Evolutionary conservation across 306 rosid species (phyloP).

Genomic region (Carpinus fangiana): DNA sequence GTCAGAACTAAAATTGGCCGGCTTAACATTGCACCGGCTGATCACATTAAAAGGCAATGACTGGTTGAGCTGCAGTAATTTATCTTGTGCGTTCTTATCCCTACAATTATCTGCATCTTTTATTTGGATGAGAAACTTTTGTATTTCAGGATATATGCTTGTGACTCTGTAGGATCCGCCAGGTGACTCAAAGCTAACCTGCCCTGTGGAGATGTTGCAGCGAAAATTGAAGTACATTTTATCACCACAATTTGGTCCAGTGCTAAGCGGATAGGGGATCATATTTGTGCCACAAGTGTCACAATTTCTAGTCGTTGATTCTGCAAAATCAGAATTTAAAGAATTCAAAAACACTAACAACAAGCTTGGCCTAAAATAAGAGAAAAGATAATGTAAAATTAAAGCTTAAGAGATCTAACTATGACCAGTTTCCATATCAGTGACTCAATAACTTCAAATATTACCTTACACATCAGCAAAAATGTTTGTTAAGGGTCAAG

Average conservation of each 20-base stretch:
- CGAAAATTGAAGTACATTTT: slow-evolving; percentile 50
- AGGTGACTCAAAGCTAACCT: slow-evolving; percentile 50
- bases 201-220: slow-evolving; percentile 55
- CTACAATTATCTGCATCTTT: slow-evolving; percentile 41
- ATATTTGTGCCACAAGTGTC: slow-evolving; percentile 75
- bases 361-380: not conserved
- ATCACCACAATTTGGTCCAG: slow-evolving; percentile 66
- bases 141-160: slow-evolving; percentile 48
- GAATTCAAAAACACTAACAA: slow-evolving; percentile 21
- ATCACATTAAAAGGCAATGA: slow-evolving; percentile 60
- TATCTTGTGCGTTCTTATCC: slow-evolving; percentile 30
- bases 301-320: slow-evolving; percentile 50
- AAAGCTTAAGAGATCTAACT: not conserved
- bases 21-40: slow-evolving; percentile 45
- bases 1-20: slow-evolving; percentile 36
- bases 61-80: slow-evolving; percentile 44
- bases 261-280: slow-evolving; percentile 76
- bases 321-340: slow-evolving; percentile 40
- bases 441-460: not conserved
- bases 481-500: not conserved
- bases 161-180: slow-evolving; percentile 50
- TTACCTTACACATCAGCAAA: not conserved
- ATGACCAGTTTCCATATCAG: not conserved
- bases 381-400: not conserved
- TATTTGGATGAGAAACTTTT: slow-evolving; percentile 44